phyloP scores from a whole-genome alignment of 306 rosid genomes.

The Rubus parviflorus region DNA sequence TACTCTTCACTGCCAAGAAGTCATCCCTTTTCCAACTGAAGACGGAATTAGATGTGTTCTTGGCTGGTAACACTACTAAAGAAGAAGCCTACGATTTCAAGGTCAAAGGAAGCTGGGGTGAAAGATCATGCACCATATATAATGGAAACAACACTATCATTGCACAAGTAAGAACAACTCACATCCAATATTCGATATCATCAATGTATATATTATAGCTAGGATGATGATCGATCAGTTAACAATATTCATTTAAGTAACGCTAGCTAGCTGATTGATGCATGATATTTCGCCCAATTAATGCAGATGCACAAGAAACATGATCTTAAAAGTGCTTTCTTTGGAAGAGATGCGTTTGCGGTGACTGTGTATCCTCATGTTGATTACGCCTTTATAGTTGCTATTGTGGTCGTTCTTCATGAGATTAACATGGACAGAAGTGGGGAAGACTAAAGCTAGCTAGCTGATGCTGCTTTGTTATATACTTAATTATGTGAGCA shows the following conservation, averaged over 20 bases:
- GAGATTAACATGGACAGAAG: conserved; percentile 37
- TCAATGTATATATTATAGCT: background rate
- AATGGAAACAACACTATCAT: conserved; percentile 25
- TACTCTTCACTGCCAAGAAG: conserved; percentile 36
- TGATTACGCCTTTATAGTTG: conserved; percentile 47
- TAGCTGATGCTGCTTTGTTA: background rate
- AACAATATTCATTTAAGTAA: too few relatives aligned
- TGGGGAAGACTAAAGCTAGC: background rate
- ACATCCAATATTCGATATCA: background rate
- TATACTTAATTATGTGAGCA: background rate
- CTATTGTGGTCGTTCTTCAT: conserved; percentile 42
- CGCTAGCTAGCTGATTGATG: background rate
- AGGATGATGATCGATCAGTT: background rate
- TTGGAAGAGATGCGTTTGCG: conserved; percentile 43
- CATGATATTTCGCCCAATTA: background rate
- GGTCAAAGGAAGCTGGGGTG: conserved; percentile 43
- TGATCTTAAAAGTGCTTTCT: conserved; percentile 23
- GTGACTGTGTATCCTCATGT: conserved; percentile 49
- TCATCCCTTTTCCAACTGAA: conserved; percentile 27
- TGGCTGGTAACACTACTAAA: conserved; percentile 33
- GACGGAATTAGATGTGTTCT: conserved; percentile 38
- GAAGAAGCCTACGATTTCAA: conserved; percentile 41
- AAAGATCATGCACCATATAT: conserved; percentile 41
- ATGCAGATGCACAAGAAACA: conserved; percentile 54
- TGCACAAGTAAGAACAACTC: conserved; percentile 32